These are phyloP conservation scores for Aspergillus hortae DNA, from an alignment of 2,329 filamentous ascomycete species.

Conservation along the genomic window DNA sequence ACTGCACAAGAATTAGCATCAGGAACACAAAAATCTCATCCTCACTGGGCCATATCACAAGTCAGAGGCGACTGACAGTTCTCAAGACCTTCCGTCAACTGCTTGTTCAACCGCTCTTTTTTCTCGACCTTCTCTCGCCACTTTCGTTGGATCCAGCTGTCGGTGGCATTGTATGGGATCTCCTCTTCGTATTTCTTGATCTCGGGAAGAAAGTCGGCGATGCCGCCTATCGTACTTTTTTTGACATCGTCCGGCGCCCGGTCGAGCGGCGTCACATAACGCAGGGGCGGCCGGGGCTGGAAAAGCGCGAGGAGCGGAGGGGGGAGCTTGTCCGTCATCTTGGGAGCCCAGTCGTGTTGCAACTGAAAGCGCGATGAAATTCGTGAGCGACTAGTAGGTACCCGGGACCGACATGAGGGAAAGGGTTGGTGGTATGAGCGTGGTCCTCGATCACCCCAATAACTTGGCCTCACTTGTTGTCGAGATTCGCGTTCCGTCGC, in stretches of 20 bases:
- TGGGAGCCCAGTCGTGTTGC: conserved; percentile 19
- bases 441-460: background rate
- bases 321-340: conserved; percentile 95
- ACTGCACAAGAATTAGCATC: conserved; percentile 47
- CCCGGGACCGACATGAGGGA: conserved; percentile 1
- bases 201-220: conserved; percentile 71
- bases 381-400: conserved; percentile 15
- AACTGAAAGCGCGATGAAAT: conserved; percentile 12
- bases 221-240: conserved; percentile 67
- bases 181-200: conserved; percentile 75
- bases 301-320: conserved; percentile 91
- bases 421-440: background rate
- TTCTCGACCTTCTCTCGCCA: conserved; percentile 82
- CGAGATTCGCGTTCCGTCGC: conserved; percentile 20
- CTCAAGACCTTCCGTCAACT: conserved; percentile 61
- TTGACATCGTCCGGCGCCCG: conserved; percentile 76
- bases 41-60: background rate
- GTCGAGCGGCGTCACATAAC: conserved; percentile 82
- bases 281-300: conserved; percentile 85
- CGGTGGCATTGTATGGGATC: conserved; percentile 73
- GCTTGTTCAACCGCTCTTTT: conserved; percentile 62
- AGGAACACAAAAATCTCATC: background rate
- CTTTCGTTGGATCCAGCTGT: conserved; percentile 87
- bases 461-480: conserved; percentile 2
- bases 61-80: conserved; percentile 51